Evolutionary conservation across 2,329 filamentous ascomycete genomes (phyloP).

Genomic region (Elsinoe arachidis): DNA sequence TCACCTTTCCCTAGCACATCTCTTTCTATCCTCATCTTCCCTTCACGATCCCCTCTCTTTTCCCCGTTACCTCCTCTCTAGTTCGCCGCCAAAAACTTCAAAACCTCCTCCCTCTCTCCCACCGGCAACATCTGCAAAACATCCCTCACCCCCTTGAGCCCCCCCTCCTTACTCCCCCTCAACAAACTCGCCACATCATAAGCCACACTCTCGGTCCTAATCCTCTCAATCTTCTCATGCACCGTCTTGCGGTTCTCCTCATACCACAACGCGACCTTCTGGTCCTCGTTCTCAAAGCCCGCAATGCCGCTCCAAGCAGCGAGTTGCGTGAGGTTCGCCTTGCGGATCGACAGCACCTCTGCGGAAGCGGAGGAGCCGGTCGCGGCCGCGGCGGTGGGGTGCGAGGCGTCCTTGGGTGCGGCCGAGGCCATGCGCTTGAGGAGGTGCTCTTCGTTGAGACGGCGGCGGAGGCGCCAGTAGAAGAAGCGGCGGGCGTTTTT

Average conservation of each 20-base stretch:
- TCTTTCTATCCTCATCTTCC: background rate
- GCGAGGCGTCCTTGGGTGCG: constrained; percentile 20
- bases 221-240: constrained; percentile 70
- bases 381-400: background rate
- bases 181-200: constrained; percentile 61
- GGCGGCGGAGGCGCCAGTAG: constrained; percentile 97
- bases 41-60: background rate
- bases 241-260: constrained; percentile 85
- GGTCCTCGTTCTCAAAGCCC: constrained; percentile 70
- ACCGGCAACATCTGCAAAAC: constrained; percentile 80
- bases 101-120: constrained; percentile 75
- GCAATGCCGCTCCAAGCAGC: constrained; percentile 74
- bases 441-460: constrained; percentile 95
- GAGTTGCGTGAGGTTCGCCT: constrained; percentile 60
- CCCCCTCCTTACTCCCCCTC: constrained; percentile 57
- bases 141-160: constrained; percentile 77
- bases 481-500: constrained; percentile 89
- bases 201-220: constrained; percentile 68
- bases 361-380: constrained; percentile 25
- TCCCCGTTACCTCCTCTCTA: constrained; percentile 20
- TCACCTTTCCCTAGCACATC: background rate
- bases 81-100: constrained; percentile 46
- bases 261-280: constrained; percentile 85
- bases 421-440: constrained; percentile 69
- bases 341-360: constrained; percentile 33